Evolutionary conservation across 352 stramenopile species (phyloP), one percentile per base, ranked within the genome.

Genomic region (Peronospora belbahrii): DNA sequence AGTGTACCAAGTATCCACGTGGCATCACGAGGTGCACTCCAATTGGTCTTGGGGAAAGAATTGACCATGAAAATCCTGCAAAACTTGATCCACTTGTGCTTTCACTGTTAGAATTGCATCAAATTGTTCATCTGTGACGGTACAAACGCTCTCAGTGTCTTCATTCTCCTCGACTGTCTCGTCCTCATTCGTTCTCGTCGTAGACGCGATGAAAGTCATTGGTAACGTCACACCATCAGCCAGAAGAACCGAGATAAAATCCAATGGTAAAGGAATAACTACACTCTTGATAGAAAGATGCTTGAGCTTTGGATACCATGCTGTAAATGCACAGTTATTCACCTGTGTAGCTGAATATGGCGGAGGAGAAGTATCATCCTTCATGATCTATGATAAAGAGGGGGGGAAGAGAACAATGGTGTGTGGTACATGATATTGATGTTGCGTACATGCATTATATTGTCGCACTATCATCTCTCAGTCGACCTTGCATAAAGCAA

Each of bases 1-100:
- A 92, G 69, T 18, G 76, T 67, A 20, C 75, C 77, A 14, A 91
- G 66, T 66, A 97, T 95, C 94, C 94, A 98, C 33, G 76, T 74
- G 20, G 92, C 88, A 62, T 98, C 94, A 17, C 83, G 89, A 3
- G 94, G 92, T 24, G 79, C 74, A 30, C 83, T 97, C 92, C 92
- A 98, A 59, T 97, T 97, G 42, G 97, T 75, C 67, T 98, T 98
- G 6, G 86, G n/a, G 65, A 37, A 95, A 93, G 36, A 66, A 59
- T 19, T 70, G 59, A 18, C 84, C 81, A n/a, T 70, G 63, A 24
- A 97, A 73, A 11, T 56, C 38, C 17, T 56, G 23, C 15, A 97
- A 60, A 15, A 73, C 68, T 1, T 63, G 27, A 52, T 94, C 67
- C 18, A 97, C 76, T 48, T 88, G 36, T 5, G 52, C 15, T 35